Evolutionary conservation across 306 rosid species (phyloP).

Genomic region (Rosa chinensis): DNA sequence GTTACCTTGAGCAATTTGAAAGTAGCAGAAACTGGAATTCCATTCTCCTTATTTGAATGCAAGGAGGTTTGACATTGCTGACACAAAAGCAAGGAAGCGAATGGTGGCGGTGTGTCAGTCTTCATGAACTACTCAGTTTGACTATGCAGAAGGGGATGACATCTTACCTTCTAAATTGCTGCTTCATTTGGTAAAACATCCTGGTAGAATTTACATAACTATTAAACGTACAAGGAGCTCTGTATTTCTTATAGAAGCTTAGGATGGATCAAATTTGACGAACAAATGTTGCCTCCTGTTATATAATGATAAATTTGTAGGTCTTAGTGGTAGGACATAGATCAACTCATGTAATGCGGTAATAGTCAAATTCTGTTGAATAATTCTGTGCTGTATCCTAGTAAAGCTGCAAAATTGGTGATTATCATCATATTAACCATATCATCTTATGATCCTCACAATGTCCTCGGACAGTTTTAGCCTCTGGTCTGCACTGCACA

Average conservation of each 20-base stretch:
- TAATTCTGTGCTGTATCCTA: not conserved
- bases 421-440: not conserved
- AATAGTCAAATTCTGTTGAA: not conserved
- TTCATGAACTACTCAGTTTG: too few relatives aligned
- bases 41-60: conserved; percentile 83
- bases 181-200: conserved; percentile 77
- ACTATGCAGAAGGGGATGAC: too few relatives aligned
- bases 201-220: conserved; percentile 82
- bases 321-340: conserved; percentile 57
- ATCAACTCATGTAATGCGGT: conserved; percentile 22
- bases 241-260: conserved; percentile 69
- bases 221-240: conserved; percentile 77
- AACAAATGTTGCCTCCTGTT: conserved; percentile 58
- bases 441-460: not conserved
- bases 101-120: too few relatives aligned
- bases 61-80: conserved; percentile 61
- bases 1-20: conserved; percentile 63
- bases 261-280: conserved; percentile 51
- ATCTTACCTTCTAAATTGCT: conserved; percentile 38
- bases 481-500: not conserved
- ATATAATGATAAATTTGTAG: conserved; percentile 46
- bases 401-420: not conserved
- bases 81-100: not conserved
- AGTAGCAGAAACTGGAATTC: conserved; percentile 84
- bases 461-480: not conserved